phyloP scores from a whole-genome alignment of 1,284 basidiomycete species.

The Leccinum pseudoinsigne region DNA sequence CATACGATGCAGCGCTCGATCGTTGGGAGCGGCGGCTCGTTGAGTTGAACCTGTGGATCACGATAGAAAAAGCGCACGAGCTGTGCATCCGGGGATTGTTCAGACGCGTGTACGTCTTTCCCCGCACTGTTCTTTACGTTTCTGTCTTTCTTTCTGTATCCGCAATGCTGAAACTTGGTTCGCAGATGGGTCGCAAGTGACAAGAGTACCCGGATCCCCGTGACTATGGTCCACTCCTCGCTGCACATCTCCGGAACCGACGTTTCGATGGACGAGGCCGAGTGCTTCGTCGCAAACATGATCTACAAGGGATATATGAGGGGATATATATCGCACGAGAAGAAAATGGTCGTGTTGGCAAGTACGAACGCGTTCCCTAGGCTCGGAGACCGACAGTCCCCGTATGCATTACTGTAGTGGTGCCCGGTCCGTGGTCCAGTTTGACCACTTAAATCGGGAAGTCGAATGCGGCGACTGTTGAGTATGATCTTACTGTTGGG shows the following conservation, averaged over 20 bases:
- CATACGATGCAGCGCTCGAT: not conserved
- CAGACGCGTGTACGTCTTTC: too few relatives aligned
- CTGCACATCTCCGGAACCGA: not conserved
- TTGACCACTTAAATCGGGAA: too few relatives aligned
- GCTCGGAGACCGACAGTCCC: not conserved
- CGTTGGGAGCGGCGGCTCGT: not conserved
- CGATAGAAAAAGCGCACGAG: too few relatives aligned
- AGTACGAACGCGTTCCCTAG: not conserved
- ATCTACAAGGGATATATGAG: too few relatives aligned
- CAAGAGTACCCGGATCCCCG: not conserved
- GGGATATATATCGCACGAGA: not conserved
- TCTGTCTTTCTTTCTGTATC: not conserved
- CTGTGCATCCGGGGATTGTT: too few relatives aligned
- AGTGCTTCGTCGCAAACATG: not conserved
- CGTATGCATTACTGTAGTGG: not conserved
- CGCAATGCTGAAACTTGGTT: not conserved
- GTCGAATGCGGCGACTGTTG: too few relatives aligned
- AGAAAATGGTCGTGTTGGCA: not conserved
- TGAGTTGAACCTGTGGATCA: not conserved
- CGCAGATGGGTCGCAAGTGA: not conserved
- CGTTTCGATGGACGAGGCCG: not conserved
- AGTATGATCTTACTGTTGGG: too few relatives aligned
- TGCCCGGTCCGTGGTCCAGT: too few relatives aligned
- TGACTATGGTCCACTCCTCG: not conserved
- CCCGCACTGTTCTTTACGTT: too few relatives aligned